Evolutionary conservation across 2,329 filamentous ascomycete species (phyloP).

Genomic region (Colletotrichum destructivum): DNA sequence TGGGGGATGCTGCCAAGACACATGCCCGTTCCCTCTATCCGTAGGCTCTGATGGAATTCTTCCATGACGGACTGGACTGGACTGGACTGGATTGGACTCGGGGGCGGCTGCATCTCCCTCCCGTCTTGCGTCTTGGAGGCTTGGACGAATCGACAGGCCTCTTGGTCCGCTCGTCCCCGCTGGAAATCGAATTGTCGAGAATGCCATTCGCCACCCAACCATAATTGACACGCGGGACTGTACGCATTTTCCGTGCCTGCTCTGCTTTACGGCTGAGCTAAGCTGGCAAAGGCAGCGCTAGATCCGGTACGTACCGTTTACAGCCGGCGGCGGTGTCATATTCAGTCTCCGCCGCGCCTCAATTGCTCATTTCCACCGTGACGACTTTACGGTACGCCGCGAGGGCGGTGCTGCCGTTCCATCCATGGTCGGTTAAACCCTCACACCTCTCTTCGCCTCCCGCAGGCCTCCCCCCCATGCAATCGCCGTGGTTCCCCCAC

Average conservation of each 20-base stretch:
- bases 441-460: slow-evolving; percentile 11
- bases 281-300: neutral
- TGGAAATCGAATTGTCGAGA: slow-evolving; percentile 41
- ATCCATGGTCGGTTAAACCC: neutral
- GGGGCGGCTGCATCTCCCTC: too few species aligned
- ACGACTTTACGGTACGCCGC: slow-evolving; percentile 9
- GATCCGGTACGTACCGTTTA: slow-evolving; percentile 15
- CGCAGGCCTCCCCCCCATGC: slow-evolving; percentile 18
- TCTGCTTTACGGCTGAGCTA: slow-evolving; percentile 23
- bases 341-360: slow-evolving; percentile 27
- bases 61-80: slow-evolving; percentile 28
- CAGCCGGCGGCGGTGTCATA: slow-evolving; percentile 17
- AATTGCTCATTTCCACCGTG: slow-evolving; percentile 33
- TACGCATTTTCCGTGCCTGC: neutral
- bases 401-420: slow-evolving; percentile 35
- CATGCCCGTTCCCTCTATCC: too few species aligned
- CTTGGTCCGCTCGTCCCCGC: slow-evolving; percentile 31
- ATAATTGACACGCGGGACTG: neutral
- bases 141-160: slow-evolving; percentile 1
- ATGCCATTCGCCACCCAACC: slow-evolving; percentile 42
- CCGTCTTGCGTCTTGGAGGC: neutral
- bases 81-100: too few species aligned
- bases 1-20: neutral
- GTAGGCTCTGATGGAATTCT: slow-evolving; percentile 10
- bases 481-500: neutral